Base-by-base conservation (phyloP, 108 stramenopile species). In the Cyclotella sp. region DNA sequence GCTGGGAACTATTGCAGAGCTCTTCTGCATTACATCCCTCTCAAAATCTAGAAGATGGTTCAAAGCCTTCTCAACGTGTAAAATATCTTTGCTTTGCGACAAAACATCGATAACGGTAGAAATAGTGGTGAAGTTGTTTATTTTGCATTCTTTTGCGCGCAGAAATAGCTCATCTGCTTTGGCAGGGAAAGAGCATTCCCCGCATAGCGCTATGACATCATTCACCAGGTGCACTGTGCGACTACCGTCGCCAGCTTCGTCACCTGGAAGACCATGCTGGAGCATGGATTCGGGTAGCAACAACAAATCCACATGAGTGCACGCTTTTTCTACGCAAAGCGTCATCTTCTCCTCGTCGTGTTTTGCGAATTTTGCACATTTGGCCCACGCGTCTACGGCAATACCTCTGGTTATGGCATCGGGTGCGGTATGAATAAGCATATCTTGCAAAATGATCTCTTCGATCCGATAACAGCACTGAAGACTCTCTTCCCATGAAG, bases 11-110 rank as follows among this genome's bases (percentile, higher is more conserved):
- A 71, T 49, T 44, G 60, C 42, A 8, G 43, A 34, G 42, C 47
- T 75, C 63, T 52, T 63, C 22, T n/a, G 58, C 74, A 75, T 76
- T 49, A 44, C 58, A 18, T 75, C 81, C 22, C 16, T 29, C 40
- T 82, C 81, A 51, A 75, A 75, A 18, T 82, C 74, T 28, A 75
- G 30, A 7, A 82, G 68, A 39, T 75, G 69, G 51, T 82, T 52
- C 15, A 69, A 39, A 42, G 81, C 81, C 62, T 60, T 82, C 9
- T 75, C 54, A 21, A 63, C 74, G 55, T 71, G 43, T 3, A 63
- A 45, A 28, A 82, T 60, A 43, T 71, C 64, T 44, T 66, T 52
- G 45, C 68, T 70, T 47, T 70, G 34, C 18, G 57, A 64, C 34
- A 82, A 49, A 3, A 70, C 62, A 39, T 75, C 74, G 19, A 76